These are phyloP conservation scores for Fusarium equiseti DNA, from an alignment of 2,329 filamentous ascomycete genomes.

Conservation along the genomic window DNA sequence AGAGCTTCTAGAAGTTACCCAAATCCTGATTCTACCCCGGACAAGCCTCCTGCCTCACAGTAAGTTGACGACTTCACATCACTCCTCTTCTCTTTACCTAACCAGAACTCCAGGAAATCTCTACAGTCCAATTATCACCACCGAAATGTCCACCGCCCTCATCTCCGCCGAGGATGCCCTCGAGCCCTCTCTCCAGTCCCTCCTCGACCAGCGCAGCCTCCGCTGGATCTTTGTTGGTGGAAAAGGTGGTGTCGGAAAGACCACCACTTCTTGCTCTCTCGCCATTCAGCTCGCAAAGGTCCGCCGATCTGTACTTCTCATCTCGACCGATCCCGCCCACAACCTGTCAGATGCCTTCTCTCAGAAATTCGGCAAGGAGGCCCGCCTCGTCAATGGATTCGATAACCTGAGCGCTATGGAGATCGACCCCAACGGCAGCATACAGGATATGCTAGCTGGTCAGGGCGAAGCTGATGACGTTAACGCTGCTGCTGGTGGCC, in stretches of 20 bases:
- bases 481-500: constrained; percentile 76
- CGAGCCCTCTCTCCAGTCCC: constrained; percentile 92
- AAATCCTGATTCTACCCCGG: constrained; percentile 30
- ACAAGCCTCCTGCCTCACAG: constrained; percentile 12
- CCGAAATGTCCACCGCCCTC: constrained; percentile 56
- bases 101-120: not conserved
- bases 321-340: constrained; percentile 98
- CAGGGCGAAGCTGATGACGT: constrained; percentile 74
- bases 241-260: constrained; percentile 98
- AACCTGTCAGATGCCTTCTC: constrained; percentile 98
- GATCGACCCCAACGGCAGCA: constrained; percentile 97
- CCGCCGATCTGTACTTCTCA: constrained; percentile 94
- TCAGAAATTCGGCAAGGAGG: constrained; percentile 99
- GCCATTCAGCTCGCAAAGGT: constrained; percentile 97
- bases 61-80: not conserved
- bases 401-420: constrained; percentile 98
- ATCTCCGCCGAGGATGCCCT: constrained; percentile 74
- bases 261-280: constrained; percentile 98
- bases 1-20: constrained; percentile 47
- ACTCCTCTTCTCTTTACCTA: not conserved
- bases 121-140: not conserved
- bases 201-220: constrained; percentile 93
- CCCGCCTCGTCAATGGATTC: constrained; percentile 90
- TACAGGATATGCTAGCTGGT: constrained; percentile 90
- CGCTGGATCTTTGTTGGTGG: constrained; percentile 99